These are phyloP conservation scores for Talaromyces borbonicus DNA, from an alignment of 495 filamentous ascomycete species.

Conservation along the genomic window DNA sequence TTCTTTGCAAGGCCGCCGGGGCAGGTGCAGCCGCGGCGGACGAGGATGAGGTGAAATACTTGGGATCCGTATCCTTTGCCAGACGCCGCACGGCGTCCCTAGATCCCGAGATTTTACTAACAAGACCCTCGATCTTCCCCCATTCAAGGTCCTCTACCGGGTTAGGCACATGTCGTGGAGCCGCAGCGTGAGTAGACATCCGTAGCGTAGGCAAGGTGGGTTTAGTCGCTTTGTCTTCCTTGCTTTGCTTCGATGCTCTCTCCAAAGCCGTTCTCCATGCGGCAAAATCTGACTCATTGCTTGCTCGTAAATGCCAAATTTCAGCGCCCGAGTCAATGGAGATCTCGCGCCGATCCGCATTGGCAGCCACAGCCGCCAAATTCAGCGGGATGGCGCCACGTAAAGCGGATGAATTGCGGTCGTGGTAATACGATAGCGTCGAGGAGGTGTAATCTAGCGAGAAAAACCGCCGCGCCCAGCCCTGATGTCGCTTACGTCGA, in stretches of 20 bases:
- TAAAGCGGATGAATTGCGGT: constrained; percentile 79
- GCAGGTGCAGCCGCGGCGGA: constrained; percentile 10
- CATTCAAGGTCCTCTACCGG: constrained; percentile 68
- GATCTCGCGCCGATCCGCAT: constrained; percentile 78
- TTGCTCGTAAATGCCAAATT: constrained; percentile 89
- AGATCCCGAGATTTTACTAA: constrained; percentile 75
- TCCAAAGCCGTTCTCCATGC: constrained; percentile 84
- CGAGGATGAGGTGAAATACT: constrained; percentile 31
- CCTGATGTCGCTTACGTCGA: constrained; percentile 84
- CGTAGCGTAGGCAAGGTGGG: constrained; percentile 22
- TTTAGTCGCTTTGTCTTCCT: constrained; percentile 10
- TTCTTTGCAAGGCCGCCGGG: constrained; percentile 13
- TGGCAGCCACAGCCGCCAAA: constrained; percentile 80
- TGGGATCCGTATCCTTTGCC: constrained; percentile 70
- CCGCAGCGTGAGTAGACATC: constrained; percentile 12
- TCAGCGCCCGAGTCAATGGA: constrained; percentile 95
- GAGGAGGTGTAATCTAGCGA: constrained; percentile 85
- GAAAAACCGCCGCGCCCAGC: constrained; percentile 87
- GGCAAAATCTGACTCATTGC: constrained; percentile 69
- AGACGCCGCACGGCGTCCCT: constrained; percentile 78
- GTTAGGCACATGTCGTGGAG: constrained; percentile 16
- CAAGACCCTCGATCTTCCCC: constrained; percentile 69
- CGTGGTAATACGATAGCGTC: constrained; percentile 92
- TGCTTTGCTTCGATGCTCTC: constrained; percentile 44
- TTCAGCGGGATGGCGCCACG: constrained; percentile 88